Evolutionary conservation across 2,329 filamentous ascomycete species (phyloP), one percentile per base, ranked within the genome.

Genomic region (Huntiella decipiens): DNA sequence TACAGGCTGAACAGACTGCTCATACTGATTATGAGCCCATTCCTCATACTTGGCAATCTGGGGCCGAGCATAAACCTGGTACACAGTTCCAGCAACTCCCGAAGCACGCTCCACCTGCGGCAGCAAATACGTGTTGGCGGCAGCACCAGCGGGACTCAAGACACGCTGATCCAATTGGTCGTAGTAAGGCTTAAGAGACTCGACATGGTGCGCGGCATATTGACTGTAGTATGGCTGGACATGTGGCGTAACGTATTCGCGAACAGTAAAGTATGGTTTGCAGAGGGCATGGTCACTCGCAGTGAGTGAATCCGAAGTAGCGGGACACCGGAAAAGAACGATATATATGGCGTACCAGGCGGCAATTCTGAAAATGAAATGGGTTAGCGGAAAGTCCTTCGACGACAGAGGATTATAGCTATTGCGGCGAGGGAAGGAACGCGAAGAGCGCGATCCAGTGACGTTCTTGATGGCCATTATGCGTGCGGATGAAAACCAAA

Each of bases 261-360:
- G 65, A 66, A 76, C 54, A 63, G 76, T 62, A 65, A 80, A 70
- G 70, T 95, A 95, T 7, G 82, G 79, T 56, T 79, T 79, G 71
- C 91, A 98, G 51, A 96, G 73, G 52, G 66, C 70, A 1, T 87
- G 82, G 1, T 33, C 12, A 28, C 69, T 63, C 19, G 80, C 73
- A 54, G 74, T 72, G 56, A 91, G 73, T 19, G 74, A 70, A 22
- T 78, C 71, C 50, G 79, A 63, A 6, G 73, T 74, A 3, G 77
- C 66, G 10, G 88, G 88, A 60, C 88, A 98, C 51, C 79, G 75
- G 59, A 98, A 82, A 49, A 88, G 63, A 46, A 91, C 65, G 17
- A 82, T 91, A 51, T 86, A 61, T 52, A 96, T 77, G 33, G 78
- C 71, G 59, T 91, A 93, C 88, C 88, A 98, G 15, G 84, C 80